Evolutionary conservation across 345 rosid genomes (phyloP).

Genomic region (Bruguiera parviflora): DNA sequence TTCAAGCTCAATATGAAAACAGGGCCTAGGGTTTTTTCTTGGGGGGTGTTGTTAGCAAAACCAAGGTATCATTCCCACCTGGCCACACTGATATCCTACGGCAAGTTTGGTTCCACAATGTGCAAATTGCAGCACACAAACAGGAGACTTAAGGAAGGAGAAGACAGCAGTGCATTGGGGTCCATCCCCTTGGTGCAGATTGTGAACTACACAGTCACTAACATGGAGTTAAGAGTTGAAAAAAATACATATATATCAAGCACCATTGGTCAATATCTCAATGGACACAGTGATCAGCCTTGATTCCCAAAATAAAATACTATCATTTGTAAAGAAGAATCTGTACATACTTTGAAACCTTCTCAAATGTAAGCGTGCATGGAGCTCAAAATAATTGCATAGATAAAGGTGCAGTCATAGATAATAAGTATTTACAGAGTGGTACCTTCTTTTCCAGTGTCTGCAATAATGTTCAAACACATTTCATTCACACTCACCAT

Average conservation of each 20-base stretch:
- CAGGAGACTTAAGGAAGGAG: slow-evolving; percentile 56
- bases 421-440: not conserved
- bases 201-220: slow-evolving; percentile 46
- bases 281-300: not conserved
- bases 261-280: not conserved
- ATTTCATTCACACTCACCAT: slow-evolving; percentile 39
- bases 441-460: slow-evolving; percentile 61
- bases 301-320: too few relatives aligned
- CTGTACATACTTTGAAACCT: too few relatives aligned
- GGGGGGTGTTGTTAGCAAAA: not conserved
- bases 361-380: too few relatives aligned
- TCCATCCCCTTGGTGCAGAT: slow-evolving; percentile 50
- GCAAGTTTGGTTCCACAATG: slow-evolving; percentile 57
- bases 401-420: not conserved
- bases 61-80: slow-evolving; percentile 40
- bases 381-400: not conserved
- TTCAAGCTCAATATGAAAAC: not conserved
- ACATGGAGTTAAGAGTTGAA: slow-evolving; percentile 11
- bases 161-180: slow-evolving; percentile 66
- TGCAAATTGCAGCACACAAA: slow-evolving; percentile 47
- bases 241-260: slow-evolving; percentile 1
- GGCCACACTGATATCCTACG: slow-evolving; percentile 78
- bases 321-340: too few relatives aligned
- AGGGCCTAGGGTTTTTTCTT: not conserved
- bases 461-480: slow-evolving; percentile 55